Percentiles rank a stretch among this genome's conserved stretches.
Evolutionary conservation across 257 asterid genomes (phyloP).

Genomic region (Solanum virginianum): DNA sequence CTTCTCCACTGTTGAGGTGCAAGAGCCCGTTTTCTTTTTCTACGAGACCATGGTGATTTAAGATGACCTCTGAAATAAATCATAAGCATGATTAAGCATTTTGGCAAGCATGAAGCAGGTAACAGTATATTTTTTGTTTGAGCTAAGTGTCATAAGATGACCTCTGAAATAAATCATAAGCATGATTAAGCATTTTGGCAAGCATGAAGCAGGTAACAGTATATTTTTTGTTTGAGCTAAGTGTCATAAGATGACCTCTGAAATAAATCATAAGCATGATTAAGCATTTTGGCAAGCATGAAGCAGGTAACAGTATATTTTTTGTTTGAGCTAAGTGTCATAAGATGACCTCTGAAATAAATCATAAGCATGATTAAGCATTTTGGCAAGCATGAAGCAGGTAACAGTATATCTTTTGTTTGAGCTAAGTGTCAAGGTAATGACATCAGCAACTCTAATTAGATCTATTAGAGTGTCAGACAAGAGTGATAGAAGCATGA

Average conservation of each 20-base stretch:
- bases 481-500: not conserved
- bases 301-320: not conserved
- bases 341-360: constrained; percentile 58
- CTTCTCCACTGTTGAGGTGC: constrained; percentile 70
- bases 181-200: constrained; percentile 5
- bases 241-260: constrained; percentile 59
- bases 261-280: constrained; percentile 10
- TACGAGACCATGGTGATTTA: constrained; percentile 92
- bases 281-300: constrained; percentile 6
- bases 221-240: not conserved
- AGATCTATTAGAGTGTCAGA: not conserved
- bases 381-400: not conserved
- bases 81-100: constrained; percentile 4
- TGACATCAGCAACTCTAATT: not conserved
- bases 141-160: constrained; percentile 29
- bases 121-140: not conserved
- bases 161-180: constrained; percentile 35
- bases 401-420: not conserved
- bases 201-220: constrained; percentile 1
- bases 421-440: not conserved
- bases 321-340: not conserved
- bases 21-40: constrained; percentile 69
- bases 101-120: constrained; percentile 1
- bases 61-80: constrained; percentile 53
- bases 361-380: constrained; percentile 5